Conservation (phyloP, 345 rosid genomes). For the Psidium friedrichsthalianum region DNA sequence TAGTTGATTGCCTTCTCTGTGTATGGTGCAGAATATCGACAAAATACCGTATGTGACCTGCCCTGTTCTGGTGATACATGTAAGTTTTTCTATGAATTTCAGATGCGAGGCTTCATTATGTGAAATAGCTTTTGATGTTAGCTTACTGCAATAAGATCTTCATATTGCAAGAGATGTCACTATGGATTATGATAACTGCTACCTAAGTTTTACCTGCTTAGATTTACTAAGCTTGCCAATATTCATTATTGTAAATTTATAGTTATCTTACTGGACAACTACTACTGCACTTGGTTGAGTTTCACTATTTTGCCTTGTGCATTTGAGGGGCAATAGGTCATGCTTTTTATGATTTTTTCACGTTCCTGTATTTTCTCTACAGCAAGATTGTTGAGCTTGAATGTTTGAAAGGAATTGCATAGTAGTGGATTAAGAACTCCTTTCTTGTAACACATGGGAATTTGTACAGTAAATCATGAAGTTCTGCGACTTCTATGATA, state of each 20-base stretch:
- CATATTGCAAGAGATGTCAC: neutral
- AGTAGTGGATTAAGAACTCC: neutral
- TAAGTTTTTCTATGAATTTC: constrained; percentile 16
- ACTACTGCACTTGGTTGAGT: neutral
- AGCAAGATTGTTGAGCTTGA: neutral
- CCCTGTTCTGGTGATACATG: constrained; percentile 77
- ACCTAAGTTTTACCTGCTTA: neutral
- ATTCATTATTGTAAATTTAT: neutral
- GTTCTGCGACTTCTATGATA: neutral
- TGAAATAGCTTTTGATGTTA: neutral
- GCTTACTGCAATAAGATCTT: neutral
- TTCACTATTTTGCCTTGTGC: neutral
- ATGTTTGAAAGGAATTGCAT: neutral
- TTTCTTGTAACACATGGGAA: neutral
- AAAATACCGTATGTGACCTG: constrained; percentile 68
- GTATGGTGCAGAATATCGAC: constrained; percentile 61
- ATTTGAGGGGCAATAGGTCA: neutral
- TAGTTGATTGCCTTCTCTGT: neutral
- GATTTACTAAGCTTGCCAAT: neutral
- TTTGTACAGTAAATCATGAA: neutral
- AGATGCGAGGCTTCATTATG: neutral
- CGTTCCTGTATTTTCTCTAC: neutral
- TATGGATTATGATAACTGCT: neutral
- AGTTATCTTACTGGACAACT: neutral
- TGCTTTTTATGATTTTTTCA: neutral